Evolutionary conservation across 768 basidiomycete genomes (phyloP).

Genomic region (Tephrocybe sp.): DNA sequence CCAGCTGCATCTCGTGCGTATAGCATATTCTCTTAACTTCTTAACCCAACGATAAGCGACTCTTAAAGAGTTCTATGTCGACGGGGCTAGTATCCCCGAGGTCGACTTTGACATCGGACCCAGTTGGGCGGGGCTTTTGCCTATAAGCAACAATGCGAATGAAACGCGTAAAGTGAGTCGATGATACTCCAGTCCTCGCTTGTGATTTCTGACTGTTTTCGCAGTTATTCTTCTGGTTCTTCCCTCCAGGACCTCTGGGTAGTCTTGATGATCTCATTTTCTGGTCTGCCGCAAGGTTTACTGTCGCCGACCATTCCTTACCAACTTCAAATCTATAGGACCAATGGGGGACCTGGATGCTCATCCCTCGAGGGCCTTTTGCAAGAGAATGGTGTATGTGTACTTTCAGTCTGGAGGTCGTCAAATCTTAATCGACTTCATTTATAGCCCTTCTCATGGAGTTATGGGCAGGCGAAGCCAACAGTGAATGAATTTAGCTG

Average conservation of each 20-base stretch:
- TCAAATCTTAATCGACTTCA: not conserved
- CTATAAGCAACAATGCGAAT: slow-evolving; percentile 55
- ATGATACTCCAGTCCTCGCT: not conserved
- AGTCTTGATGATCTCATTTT: slow-evolving; percentile 73
- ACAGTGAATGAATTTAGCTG: slow-evolving; percentile 68
- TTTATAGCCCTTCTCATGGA: slow-evolving; percentile 64
- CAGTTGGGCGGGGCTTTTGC: slow-evolving; percentile 72
- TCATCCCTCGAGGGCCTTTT: slow-evolving; percentile 69
- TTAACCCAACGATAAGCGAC: not conserved
- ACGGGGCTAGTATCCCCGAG: slow-evolving; percentile 61
- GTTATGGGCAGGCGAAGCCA: slow-evolving; percentile 58
- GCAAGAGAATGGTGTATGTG: slow-evolving; percentile 70
- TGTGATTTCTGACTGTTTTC: not conserved
- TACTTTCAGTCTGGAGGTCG: not conserved
- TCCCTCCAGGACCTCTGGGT: slow-evolving; percentile 73
- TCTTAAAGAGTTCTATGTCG: slow-evolving; percentile 65
- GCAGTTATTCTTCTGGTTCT: slow-evolving; percentile 83
- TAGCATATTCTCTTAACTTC: not conserved
- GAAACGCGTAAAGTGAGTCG: slow-evolving; percentile 59
- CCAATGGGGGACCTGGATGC: slow-evolving; percentile 80
- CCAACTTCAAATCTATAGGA: slow-evolving; percentile 38
- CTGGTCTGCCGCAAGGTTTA: slow-evolving; percentile 41
- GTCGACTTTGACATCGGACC: slow-evolving; percentile 75
- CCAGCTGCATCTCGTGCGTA: slow-evolving; percentile 58
- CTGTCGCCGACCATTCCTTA: not conserved